phyloP scores from a whole-genome alignment of 2,329 filamentous ascomycete genomes.

The Escovopsis sp. region DNA sequence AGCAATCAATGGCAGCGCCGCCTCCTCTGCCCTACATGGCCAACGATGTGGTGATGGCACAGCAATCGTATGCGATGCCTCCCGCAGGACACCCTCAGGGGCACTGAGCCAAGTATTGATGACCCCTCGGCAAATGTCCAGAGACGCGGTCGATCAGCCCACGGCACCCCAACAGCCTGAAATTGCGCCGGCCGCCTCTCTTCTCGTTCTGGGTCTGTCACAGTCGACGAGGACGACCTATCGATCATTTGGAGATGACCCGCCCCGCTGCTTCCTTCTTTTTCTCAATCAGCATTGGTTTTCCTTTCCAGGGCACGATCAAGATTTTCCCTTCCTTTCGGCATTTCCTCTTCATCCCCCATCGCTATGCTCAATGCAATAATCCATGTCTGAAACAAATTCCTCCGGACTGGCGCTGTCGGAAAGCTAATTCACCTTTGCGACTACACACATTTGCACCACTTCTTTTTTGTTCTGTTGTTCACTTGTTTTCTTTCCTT shows the following conservation, averaged over 20 bases:
- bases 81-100: slow-evolving; percentile 2
- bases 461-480: not conserved
- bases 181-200: not conserved
- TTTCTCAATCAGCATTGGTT: not conserved
- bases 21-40: not conserved
- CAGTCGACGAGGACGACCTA: too few species aligned
- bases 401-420: slow-evolving; percentile 3
- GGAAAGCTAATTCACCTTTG: not conserved
- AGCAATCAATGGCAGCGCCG: slow-evolving; percentile 8
- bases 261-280: slow-evolving; percentile 1
- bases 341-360: not conserved
- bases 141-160: not conserved
- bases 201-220: not conserved
- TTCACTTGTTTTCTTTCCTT: not conserved
- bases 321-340: slow-evolving; percentile 1
- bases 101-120: not conserved
- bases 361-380: not conserved
- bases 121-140: not conserved
- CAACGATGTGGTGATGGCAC: slow-evolving; percentile 1
- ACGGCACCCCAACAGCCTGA: not conserved
- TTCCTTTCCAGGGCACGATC: not conserved
- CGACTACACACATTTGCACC: too few species aligned
- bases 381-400: slow-evolving; percentile 4
- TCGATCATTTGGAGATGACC: not conserved
- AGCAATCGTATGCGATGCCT: not conserved